Evolutionary conservation across 805 yeast species (phyloP).

Genomic region (Candida taoyuanica): DNA sequence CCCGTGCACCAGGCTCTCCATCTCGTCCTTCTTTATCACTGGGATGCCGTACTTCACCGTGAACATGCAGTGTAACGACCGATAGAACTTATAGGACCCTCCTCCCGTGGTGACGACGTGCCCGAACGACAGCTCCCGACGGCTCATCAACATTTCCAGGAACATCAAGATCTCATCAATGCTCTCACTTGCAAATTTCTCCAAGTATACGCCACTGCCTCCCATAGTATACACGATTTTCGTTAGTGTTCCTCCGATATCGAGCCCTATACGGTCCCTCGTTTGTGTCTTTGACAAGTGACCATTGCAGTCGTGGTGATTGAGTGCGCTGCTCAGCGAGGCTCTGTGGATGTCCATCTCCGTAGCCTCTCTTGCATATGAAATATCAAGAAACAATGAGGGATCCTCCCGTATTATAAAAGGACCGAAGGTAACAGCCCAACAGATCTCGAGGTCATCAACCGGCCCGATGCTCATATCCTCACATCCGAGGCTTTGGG

Average conservation of each 20-base stretch:
- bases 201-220: constrained; percentile 58
- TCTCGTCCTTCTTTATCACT: constrained; percentile 70
- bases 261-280: constrained; percentile 66
- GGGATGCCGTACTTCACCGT: constrained; percentile 34
- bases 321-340: neutral
- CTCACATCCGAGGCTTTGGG: neutral
- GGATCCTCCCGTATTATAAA: no score
- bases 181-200: constrained; percentile 61
- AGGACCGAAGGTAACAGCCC: no score
- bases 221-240: constrained; percentile 68
- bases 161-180: constrained; percentile 54
- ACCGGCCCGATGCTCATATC: no score
- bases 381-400: no score
- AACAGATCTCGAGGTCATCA: no score
- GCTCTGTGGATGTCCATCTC: neutral
- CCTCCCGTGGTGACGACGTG: constrained; percentile 93
- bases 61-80: constrained; percentile 43
- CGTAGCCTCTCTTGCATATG: neutral
- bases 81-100: constrained; percentile 83
- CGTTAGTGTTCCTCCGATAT: constrained; percentile 93
- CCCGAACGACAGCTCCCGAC: constrained; percentile 36
- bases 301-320: neutral
- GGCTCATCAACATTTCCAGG: constrained; percentile 42
- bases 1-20: constrained; percentile 90
- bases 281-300: neutral